A percentile compares a stretch with the other conserved stretches of the same genome.
Evolutionary conservation across 192 early-diverging fungal species (phyloP).

Genomic region (Mortierella hygrophila): DNA sequence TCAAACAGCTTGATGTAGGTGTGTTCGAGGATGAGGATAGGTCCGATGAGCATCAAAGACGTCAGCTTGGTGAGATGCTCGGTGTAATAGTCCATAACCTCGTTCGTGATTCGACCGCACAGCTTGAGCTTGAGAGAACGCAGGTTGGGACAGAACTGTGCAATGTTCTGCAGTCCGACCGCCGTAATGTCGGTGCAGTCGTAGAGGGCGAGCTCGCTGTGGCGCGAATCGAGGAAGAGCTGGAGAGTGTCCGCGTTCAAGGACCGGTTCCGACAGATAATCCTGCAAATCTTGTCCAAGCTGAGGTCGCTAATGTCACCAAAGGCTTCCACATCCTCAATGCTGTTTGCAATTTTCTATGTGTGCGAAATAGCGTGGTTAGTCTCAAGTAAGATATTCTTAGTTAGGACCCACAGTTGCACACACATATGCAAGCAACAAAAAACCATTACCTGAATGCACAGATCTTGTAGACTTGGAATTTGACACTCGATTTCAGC

Average conservation of each 20-base stretch:
- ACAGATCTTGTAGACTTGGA: slow-evolving; percentile 73
- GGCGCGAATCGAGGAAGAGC: slow-evolving; percentile 77
- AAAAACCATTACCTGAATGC: slow-evolving; percentile 61
- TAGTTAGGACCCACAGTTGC: not conserved
- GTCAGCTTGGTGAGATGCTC: slow-evolving; percentile 59
- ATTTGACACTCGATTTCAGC: slow-evolving; percentile 67
- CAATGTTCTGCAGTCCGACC: slow-evolving; percentile 67
- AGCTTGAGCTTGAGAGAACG: slow-evolving; percentile 73
- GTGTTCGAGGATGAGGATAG: slow-evolving; percentile 73
- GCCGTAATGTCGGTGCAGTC: slow-evolving; percentile 82
- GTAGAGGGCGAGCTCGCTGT: slow-evolving; percentile 73
- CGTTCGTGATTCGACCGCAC: slow-evolving; percentile 79
- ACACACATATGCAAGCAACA: not conserved
- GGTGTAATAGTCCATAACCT: slow-evolving; percentile 58
- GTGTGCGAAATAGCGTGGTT: not conserved
- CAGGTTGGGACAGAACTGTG: slow-evolving; percentile 72
- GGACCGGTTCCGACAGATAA: slow-evolving; percentile 81
- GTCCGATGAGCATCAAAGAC: slow-evolving; percentile 75
- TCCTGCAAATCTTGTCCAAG: slow-evolving; percentile 79
- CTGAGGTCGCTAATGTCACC: slow-evolving; percentile 82
- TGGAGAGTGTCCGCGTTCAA: slow-evolving; percentile 72
- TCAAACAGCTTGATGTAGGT: slow-evolving; percentile 75
- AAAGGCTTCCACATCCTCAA: slow-evolving; percentile 87
- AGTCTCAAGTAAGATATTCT: not conserved
- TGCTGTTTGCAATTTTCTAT: slow-evolving; percentile 76